Evolutionary conservation across 2,329 filamentous ascomycete genomes (phyloP), one percentile per base, ranked within the genome.

Genomic region (Ascochyta koolunga): DNA sequence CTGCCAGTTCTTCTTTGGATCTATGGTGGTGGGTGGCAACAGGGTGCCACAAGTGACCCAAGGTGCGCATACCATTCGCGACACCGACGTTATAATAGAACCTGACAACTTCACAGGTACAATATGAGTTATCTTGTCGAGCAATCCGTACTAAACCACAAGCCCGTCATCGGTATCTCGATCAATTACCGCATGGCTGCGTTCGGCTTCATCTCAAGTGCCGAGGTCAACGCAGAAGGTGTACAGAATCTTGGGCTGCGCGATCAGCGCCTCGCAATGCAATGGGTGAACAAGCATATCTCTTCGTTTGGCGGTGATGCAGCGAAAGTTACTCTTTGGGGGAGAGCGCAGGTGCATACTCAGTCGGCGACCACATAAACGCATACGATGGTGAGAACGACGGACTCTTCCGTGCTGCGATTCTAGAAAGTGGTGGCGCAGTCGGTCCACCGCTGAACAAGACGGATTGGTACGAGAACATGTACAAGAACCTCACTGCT

Each of bases 251-350:
- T 76, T 1, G 87, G 86, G 0, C 70, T 89, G 5, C 76, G 87
- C 4, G 87, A 89, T 60, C 86, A 89, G 67, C 77, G 84, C 5
- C 77, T 81, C 11, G 75, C 83, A 0, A 66, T 90, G 39, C 66
- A 81, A 39, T 89, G 87, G 87, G 79, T 89, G 0, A 78, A 84
- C 60, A 74, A 79, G 18, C 76, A 89, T 55, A 87, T 89, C n/a
- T 59, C 61, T 2, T 31, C 64, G 1, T 74, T 73, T 32, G 68
- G 85, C 2, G 85, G 86, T 0, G 80, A 87, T 56, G 81, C 83
- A 0, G 60, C 78, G 9, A 83, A 84, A 59, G 80, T 88, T 16
- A 82, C 86, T 0, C 80, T 88, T 32, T 82, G 86, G 63, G 84
- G 86, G 79, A 79, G 8, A 86, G 83, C 0, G 83, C 86, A 1